A percentile compares a stretch with the other conserved stretches of the same genome.
These are phyloP conservation scores for Trichophyton mentagrophytes DNA, from an alignment of 2,329 filamentous ascomycete genomes.

Conservation along the genomic window DNA sequence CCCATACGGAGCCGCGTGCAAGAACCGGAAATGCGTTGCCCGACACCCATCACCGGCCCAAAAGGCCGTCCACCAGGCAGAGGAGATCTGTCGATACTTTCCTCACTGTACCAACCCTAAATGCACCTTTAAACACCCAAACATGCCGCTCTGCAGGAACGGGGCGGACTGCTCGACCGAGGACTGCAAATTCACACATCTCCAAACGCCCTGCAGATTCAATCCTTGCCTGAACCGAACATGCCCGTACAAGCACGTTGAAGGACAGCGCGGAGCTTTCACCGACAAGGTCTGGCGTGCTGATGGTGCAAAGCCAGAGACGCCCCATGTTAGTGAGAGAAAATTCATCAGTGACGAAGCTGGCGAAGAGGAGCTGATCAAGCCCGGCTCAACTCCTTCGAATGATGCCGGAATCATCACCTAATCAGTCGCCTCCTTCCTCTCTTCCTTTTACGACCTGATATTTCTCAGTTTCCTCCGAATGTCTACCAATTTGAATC, in stretches of 20 bases:
- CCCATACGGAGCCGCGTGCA: conserved; percentile 79
- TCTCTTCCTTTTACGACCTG: no score
- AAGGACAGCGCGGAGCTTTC: conserved; percentile 76
- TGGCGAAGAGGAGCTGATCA: conserved; percentile 52
- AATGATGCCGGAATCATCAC: conserved; percentile 6
- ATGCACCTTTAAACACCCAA: conserved; percentile 82
- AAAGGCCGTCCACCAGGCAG: conserved; percentile 62
- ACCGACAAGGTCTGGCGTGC: conserved; percentile 87
- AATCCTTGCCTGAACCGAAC: conserved; percentile 80
- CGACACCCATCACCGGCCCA: conserved; percentile 86
- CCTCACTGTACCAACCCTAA: conserved; percentile 79
- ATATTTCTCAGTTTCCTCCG: background rate
- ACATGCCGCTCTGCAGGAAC: conserved; percentile 77
- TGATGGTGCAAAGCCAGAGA: conserved; percentile 28
- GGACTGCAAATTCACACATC: conserved; percentile 82
- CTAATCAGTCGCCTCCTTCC: background rate
- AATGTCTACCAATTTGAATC: background rate
- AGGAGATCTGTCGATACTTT: conserved; percentile 81
- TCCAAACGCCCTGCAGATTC: conserved; percentile 74
- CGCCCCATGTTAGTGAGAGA: conserved; percentile 68
- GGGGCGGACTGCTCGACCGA: conserved; percentile 72
- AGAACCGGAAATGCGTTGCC: conserved; percentile 85
- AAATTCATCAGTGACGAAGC: conserved; percentile 64
- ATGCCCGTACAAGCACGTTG: conserved; percentile 80
- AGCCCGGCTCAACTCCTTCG: conserved; percentile 33